Conservation (phyloP, 345 rosid species). For the Ceriops zippeliana region DNA sequence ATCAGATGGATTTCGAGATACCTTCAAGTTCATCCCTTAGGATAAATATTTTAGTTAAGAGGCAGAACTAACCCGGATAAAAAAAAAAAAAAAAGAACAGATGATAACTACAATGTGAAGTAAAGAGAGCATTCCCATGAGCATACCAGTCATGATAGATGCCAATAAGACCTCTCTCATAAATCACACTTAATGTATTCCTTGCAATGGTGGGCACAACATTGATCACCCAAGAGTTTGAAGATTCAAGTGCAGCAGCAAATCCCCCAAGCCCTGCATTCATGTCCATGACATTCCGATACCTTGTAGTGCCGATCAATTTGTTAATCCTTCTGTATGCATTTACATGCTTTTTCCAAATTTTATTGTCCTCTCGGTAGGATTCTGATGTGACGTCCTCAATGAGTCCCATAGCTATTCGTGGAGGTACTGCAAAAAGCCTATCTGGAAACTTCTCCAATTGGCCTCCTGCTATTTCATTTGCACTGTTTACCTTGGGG, state of each 20-base stretch:
- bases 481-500: slow-evolving; percentile 58
- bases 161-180: slow-evolving; percentile 87
- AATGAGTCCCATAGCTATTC: slow-evolving; percentile 56
- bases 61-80: not conserved
- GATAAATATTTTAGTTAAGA: not conserved
- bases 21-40: slow-evolving; percentile 1
- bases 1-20: not conserved
- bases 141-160: slow-evolving; percentile 94
- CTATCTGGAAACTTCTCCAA: slow-evolving; percentile 85
- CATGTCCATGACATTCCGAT: slow-evolving; percentile 94
- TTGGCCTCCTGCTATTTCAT: slow-evolving; percentile 82
- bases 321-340: slow-evolving; percentile 65
- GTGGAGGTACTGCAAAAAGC: slow-evolving; percentile 76
- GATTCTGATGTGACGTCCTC: slow-evolving; percentile 52
- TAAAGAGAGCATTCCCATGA: slow-evolving; percentile 4
- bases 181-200: slow-evolving; percentile 80
- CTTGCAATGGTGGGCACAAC: slow-evolving; percentile 73
- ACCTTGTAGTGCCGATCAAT: slow-evolving; percentile 73
- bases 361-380: slow-evolving; percentile 59
- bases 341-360: slow-evolving; percentile 73
- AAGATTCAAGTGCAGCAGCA: slow-evolving; percentile 87
- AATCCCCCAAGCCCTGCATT: slow-evolving; percentile 94
- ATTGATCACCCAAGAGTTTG: slow-evolving; percentile 94
- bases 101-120: not conserved
- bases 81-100: not conserved